Evolutionary conservation across 2,329 filamentous ascomycete species (phyloP), one percentile per base, ranked within the genome.

Genomic region (Cordyceps militaris): DNA sequence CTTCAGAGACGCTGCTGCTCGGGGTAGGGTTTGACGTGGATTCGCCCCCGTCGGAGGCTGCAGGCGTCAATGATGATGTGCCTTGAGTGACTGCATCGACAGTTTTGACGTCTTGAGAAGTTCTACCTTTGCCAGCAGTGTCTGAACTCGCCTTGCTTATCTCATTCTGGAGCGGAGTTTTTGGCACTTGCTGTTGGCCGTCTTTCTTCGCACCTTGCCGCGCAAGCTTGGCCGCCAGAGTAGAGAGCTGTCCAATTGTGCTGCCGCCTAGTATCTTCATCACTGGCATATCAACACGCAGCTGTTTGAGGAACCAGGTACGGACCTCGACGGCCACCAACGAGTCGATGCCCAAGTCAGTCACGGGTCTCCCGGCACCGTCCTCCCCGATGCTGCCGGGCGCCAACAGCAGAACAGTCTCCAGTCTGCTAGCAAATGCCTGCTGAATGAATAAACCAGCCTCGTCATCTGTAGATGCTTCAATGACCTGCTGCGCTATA

Each of bases 261-360:
- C 59, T 61, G 8, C 71, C 73, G 1, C 65, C 63, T 2, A 67
- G 36, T 19, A 70, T 61, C 58, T 76, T 76, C 4, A 80, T 65
- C 0, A 79, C 71, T 0, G 76, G 73, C 1, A 80, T 68, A 47
- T 79, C 73, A 0, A 73, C 65, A 0, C 71, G 59, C 0, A 79
- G 50, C 36, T 74, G 66, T 58, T 76, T 77, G 19, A 73, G 44
- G 60, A 80, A 77, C 79, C 79, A 82, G 2, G 73, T 66, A 1
- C 77, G 73, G 3, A 75, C 74, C 70, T 66, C 66, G 8, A 69
- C 66, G 1, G 68, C 66, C 2, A 68, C 60, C 8, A 71, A 58
- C 0, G 66, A 67, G 54, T 71, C 69, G 19, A 70, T 60, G 1
- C 69, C 67, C 1, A 69, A 58, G 19, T 69, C 66, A 9, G 30